phyloP scores from a whole-genome alignment of 1,284 basidiomycete genomes.

The Earliella scabrosa region DNA sequence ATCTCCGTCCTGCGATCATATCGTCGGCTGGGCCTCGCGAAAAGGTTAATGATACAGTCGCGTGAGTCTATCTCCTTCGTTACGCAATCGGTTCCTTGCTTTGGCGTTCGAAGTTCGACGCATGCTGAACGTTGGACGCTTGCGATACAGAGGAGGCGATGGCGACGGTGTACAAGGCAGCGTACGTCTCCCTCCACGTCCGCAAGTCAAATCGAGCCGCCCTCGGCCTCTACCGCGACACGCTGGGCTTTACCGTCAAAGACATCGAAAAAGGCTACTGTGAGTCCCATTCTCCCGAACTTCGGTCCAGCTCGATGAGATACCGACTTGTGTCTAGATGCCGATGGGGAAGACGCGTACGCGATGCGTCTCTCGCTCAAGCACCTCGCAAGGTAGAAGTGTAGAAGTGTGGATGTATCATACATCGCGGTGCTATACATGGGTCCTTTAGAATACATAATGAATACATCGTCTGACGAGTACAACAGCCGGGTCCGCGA shows the following conservation, averaged over 20 bases:
- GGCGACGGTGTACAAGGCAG: constrained; percentile 78
- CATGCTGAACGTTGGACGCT: neutral
- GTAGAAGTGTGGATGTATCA: constrained; percentile 5
- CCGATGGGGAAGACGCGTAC: constrained; percentile 92
- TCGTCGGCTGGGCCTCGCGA: constrained; percentile 83
- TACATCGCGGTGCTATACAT: constrained; percentile 12
- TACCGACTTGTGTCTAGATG: constrained; percentile 56
- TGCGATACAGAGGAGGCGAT: constrained; percentile 77
- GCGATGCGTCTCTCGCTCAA: constrained; percentile 80
- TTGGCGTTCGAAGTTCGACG: too few species aligned
- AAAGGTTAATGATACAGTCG: constrained; percentile 86
- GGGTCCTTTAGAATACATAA: constrained; percentile 18
- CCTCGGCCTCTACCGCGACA: constrained; percentile 81
- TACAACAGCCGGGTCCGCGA: neutral
- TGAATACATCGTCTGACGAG: constrained; percentile 13
- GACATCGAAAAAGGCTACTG: constrained; percentile 85
- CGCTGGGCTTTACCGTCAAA: constrained; percentile 80
- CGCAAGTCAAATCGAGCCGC: constrained; percentile 89
- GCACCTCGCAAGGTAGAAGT: constrained; percentile 30
- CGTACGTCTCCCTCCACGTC: constrained; percentile 85
- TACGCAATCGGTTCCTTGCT: neutral
- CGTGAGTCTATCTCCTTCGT: constrained; percentile 54
- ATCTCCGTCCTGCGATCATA: constrained; percentile 89
- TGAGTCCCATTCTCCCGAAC: constrained; percentile 44
- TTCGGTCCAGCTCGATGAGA: neutral